Conservation (phyloP, 192 early-diverging fungal species). For the Coemansia sp. region DNA sequence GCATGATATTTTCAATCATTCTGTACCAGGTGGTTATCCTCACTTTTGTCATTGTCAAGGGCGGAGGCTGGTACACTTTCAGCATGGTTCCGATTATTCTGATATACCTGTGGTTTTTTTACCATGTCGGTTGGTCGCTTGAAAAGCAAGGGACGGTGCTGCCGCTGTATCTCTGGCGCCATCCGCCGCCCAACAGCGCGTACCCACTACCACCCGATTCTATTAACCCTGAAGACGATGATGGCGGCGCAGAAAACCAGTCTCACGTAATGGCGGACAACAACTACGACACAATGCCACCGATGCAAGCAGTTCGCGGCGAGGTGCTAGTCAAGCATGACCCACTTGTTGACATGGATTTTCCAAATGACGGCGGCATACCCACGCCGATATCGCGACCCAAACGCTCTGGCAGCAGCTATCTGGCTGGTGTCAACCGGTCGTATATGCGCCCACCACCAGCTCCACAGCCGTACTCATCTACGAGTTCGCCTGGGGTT, state of each 20-base stretch:
- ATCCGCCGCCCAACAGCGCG: conserved; percentile 43
- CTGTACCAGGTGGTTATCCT: conserved; percentile 65
- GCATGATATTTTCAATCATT: conserved; percentile 61
- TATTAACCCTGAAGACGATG: not conserved
- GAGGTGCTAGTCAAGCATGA: too few relatives aligned
- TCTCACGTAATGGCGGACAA: too few relatives aligned
- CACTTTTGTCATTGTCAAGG: conserved; percentile 52
- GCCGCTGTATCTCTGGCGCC: conserved; percentile 41
- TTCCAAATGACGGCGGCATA: too few relatives aligned
- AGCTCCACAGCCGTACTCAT: too few relatives aligned
- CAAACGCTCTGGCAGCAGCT: not conserved
- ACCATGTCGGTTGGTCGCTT: conserved; percentile 34
- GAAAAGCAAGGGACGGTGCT: conserved; percentile 38
- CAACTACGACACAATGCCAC: too few relatives aligned
- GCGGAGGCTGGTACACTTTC: conserved; percentile 47
- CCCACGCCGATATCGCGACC: too few relatives aligned
- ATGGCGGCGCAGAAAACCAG: not conserved
- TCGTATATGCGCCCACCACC: not conserved
- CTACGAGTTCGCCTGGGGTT: too few relatives aligned
- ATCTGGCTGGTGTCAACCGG: not conserved
- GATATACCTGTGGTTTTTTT: conserved; percentile 41
- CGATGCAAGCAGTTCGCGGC: too few relatives aligned
- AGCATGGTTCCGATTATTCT: conserved; percentile 36
- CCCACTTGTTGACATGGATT: too few relatives aligned
- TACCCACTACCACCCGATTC: conserved; percentile 32